Conservation (phyloP, 805 yeast species). For the Yarrowia sp. region DNA sequence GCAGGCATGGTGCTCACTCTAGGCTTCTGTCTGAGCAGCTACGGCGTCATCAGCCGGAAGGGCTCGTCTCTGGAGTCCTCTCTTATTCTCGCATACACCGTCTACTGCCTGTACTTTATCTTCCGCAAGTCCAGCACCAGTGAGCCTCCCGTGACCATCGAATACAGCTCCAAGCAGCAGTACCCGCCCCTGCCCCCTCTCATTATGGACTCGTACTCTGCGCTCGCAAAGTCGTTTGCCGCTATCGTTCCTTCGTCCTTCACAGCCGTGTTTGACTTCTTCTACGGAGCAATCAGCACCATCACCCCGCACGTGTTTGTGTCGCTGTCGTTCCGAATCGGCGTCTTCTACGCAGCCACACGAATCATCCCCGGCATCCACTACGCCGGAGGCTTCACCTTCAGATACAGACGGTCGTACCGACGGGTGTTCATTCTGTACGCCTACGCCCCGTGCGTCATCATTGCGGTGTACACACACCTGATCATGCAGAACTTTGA, state of each 20-base stretch:
- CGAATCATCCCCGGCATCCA: conserved; percentile 84
- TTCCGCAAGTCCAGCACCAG: conserved; percentile 65
- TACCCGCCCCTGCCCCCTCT: conserved; percentile 52
- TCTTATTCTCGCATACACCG: conserved; percentile 85
- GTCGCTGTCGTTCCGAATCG: conserved; percentile 82
- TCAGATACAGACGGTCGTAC: conserved; percentile 35
- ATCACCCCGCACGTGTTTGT: conserved; percentile 81
- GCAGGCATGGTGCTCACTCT: conserved; percentile 86
- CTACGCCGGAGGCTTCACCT: conserved; percentile 37
- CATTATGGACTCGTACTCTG: conserved; percentile 51
- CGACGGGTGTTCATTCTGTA: conserved; percentile 58
- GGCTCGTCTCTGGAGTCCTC: conserved; percentile 94
- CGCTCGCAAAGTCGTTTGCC: conserved; percentile 51
- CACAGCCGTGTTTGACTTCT: conserved; percentile 53
- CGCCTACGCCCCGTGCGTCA: conserved; percentile 90
- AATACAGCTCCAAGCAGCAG: conserved; percentile 25
- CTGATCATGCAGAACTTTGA: conserved; percentile 88
- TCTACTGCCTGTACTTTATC: conserved; percentile 89
- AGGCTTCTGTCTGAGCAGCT: conserved; percentile 58
- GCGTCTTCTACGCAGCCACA: conserved; percentile 88
- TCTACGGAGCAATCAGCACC: conserved; percentile 61
- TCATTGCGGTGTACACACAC: conserved; percentile 95
- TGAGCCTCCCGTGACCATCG: conserved; percentile 1
- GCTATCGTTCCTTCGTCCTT: conserved; percentile 53
- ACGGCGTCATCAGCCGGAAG: conserved; percentile 80